Evolutionary conservation across 352 stramenopile species (phyloP), one percentile per base, ranked within the genome.

Genomic region (Aphanomyces cochlioides): DNA sequence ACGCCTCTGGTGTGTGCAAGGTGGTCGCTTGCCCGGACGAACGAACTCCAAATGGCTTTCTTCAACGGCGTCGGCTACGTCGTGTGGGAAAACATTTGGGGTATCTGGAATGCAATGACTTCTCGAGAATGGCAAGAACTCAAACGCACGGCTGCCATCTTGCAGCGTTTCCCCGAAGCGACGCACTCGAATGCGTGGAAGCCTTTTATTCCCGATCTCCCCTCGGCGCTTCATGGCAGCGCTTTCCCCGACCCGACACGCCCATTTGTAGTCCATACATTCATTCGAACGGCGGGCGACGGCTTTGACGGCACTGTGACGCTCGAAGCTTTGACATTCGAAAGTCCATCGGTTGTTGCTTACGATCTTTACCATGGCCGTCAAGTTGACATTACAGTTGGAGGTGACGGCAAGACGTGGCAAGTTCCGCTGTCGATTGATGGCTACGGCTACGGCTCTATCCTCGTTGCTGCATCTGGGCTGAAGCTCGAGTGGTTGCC

Each of bases 21-120:
- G 6, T 95, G 88, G 87, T 93, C 88, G 37, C 77, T 91, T n/a
- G 82, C 92, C 72, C 74, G 77, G 34, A 73, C 78, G 7, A 60
- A 75, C 0, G 88, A 93, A 41, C 36, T 96, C 10, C 81, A 92
- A 21, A 79, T 72, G 3, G 79, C 88, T 17, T 92, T 92, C 66
- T 96, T 95, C 67, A 96, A 96, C 69, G 87, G 85, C 8, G 82
- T 79, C n/a, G 87, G 88, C 4, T 95, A 93, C 72, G 88, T 93
- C 21, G 73, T 91, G 5, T 96, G 88, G 88, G 88, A 96, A 56
- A 96, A 96, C 67, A 85, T 96, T 17, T 96, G 88, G 88, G 85
- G 88, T 15, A 93, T 93, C 38, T 95, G 83, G 84, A 94, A 92
- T 56, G 79, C 75, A 8, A 89, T 93, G 75, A 93, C 87, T 0